Evolutionary conservation across 1,284 basidiomycete species (phyloP).

Genomic region (Heliocybe sulcata): DNA sequence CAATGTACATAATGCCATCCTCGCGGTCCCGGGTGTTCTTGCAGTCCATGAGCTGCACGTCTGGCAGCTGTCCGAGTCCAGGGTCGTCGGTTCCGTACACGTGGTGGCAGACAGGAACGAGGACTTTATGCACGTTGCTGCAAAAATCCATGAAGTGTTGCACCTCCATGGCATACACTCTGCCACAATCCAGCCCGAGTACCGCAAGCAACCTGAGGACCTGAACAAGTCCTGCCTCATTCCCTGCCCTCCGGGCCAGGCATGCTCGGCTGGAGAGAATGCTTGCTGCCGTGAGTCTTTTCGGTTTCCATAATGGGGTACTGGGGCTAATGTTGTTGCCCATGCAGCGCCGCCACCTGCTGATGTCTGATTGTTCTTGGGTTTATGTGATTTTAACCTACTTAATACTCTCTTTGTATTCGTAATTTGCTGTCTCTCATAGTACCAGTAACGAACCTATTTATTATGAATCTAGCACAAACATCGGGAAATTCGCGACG

Average conservation of each 20-base stretch:
- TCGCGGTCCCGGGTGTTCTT: constrained; percentile 79
- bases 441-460: not conserved
- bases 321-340: constrained; percentile 3
- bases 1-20: constrained; percentile 75
- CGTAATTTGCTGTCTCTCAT: not conserved
- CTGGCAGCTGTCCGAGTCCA: constrained; percentile 89
- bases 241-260: constrained; percentile 49
- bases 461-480: constrained; percentile 28
- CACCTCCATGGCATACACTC: constrained; percentile 94
- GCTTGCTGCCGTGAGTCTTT: constrained; percentile 72
- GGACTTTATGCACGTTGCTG: constrained; percentile 90
- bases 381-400: no score
- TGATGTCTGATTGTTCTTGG: constrained; percentile 27
- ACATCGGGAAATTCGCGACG: constrained; percentile 65
- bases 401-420: not conserved
- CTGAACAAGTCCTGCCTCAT: constrained; percentile 33
- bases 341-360: constrained; percentile 37
- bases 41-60: constrained; percentile 95
- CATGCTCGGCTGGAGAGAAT: constrained; percentile 59
- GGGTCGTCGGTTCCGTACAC: constrained; percentile 94
- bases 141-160: constrained; percentile 75
- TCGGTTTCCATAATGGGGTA: constrained; percentile 4
- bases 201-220: constrained; percentile 41
- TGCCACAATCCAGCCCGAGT: constrained; percentile 85
- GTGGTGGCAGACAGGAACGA: constrained; percentile 75